A percentile compares a stretch with the other conserved stretches of the same genome.
Evolutionary conservation across 805 yeast species (phyloP).

Genomic region (Dipodascus albidus): DNA sequence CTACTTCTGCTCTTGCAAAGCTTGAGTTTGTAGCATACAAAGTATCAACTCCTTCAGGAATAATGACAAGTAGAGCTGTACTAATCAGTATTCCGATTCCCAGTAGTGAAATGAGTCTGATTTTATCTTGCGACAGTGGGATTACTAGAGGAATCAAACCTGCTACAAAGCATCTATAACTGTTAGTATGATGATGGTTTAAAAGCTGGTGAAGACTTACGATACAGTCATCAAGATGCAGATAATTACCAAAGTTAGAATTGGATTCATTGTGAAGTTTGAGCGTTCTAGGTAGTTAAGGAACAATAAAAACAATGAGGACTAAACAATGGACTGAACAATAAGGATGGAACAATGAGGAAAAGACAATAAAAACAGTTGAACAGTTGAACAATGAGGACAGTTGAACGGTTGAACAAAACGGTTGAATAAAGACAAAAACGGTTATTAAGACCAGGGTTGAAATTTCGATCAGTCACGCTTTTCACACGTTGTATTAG

Average conservation of each 20-base stretch:
- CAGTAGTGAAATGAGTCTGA: constrained; percentile 35
- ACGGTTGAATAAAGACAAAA: too few species aligned
- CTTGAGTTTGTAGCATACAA: constrained; percentile 18
- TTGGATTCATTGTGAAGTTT: not conserved
- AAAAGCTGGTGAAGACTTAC: not conserved
- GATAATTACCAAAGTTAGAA: not conserved
- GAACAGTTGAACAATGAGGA: too few species aligned
- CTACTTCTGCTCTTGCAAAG: constrained; percentile 24
- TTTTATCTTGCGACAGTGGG: constrained; percentile 20
- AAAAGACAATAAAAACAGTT: too few species aligned
- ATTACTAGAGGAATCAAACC: constrained; percentile 25
- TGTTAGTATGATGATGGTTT: not conserved
- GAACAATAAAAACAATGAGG: too few species aligned
- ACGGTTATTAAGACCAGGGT: too few species aligned
- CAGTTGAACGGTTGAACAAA: too few species aligned
- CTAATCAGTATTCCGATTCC: constrained; percentile 54
- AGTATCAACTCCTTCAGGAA: constrained; percentile 55
- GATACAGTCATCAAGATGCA: not conserved
- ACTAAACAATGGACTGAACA: too few species aligned
- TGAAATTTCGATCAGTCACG: too few species aligned
- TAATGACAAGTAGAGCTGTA: constrained; percentile 44
- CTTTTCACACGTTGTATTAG: too few species aligned
- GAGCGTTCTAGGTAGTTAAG: too few species aligned
- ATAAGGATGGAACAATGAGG: too few species aligned
- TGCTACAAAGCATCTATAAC: constrained; percentile 8